phyloP scores from a whole-genome alignment of 2,329 filamentous ascomycete genomes.

The Penicillium sp. region DNA sequence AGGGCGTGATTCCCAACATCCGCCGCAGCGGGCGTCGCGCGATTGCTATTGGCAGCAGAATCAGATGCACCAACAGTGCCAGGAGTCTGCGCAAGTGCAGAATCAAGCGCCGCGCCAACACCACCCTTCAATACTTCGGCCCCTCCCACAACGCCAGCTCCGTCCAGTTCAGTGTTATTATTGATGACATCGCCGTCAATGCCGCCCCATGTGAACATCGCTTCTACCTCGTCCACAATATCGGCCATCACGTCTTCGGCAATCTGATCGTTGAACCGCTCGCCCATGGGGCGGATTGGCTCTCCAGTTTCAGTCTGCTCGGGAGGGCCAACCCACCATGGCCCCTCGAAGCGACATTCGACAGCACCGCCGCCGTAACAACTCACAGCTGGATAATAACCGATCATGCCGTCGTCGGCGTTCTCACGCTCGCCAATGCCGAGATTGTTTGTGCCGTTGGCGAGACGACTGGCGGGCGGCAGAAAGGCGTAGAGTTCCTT shows the following conservation, averaged over 20 bases:
- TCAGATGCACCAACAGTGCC: conserved; percentile 18
- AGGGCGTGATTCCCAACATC: conserved; percentile 14
- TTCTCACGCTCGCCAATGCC: conserved; percentile 71
- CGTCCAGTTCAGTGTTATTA: conserved; percentile 23
- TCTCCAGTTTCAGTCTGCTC: conserved; percentile 47
- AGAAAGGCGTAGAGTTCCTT: conserved; percentile 85
- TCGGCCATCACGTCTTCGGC: conserved; percentile 92
- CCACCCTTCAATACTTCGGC: conserved; percentile 34
- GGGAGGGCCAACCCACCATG: conserved; percentile 84
- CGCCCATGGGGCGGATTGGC: conserved; percentile 59
- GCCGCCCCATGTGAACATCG: conserved; percentile 60
- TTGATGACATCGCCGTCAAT: conserved; percentile 35
- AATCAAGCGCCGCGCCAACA: conserved; percentile 32
- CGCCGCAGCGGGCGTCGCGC: conserved; percentile 17
- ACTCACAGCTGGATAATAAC: conserved; percentile 91
- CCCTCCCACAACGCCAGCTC: conserved; percentile 29
- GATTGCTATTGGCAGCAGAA: conserved; percentile 23
- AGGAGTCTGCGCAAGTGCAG: conserved; percentile 18
- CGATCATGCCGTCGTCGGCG: conserved; percentile 89
- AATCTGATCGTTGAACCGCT: conserved; percentile 88
- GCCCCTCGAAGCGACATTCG: conserved; percentile 88
- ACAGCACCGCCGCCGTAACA: conserved; percentile 88
- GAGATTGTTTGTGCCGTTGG: conserved; percentile 42
- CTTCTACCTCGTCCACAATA: conserved; percentile 85
- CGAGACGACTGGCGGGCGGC: conserved; percentile 69